Conservation (phyloP, 768 basidiomycete species). For the Leccinum subgranulosum region DNA sequence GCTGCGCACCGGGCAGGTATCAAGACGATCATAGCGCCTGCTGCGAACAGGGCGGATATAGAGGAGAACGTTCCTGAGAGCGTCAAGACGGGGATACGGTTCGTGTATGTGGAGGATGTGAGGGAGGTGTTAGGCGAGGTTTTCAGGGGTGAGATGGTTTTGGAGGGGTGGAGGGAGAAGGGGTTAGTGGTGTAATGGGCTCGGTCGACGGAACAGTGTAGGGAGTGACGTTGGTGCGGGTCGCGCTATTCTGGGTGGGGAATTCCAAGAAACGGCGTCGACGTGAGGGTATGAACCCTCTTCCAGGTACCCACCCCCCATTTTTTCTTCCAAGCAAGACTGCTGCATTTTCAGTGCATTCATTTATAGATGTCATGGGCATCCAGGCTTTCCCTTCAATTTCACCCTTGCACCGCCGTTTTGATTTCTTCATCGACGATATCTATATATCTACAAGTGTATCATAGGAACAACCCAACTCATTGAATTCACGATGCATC, state of each 20-base stretch:
- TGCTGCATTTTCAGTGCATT: neutral
- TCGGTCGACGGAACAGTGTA: neutral
- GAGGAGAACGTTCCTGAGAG: slow-evolving; percentile 97
- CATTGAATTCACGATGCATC: neutral
- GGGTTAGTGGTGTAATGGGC: slow-evolving; percentile 34
- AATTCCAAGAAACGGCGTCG: neutral
- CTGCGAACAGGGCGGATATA: slow-evolving; percentile 88
- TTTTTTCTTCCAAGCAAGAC: neutral
- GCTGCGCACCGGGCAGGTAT: slow-evolving; percentile 97
- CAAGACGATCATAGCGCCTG: slow-evolving; percentile 84
- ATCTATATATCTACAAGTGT: neutral
- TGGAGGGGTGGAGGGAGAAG: slow-evolving; percentile 66
- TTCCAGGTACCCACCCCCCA: neutral
- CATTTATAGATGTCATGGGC: neutral
- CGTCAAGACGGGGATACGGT: slow-evolving; percentile 91
- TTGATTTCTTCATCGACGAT: neutral
- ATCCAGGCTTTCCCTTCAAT: neutral
- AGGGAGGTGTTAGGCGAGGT: slow-evolving; percentile 86
- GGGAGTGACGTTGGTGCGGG: neutral
- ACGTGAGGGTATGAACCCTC: neutral
- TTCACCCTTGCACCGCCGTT: neutral
- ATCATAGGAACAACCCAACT: neutral
- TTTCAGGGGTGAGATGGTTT: slow-evolving; percentile 60
- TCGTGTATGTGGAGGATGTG: slow-evolving; percentile 95
- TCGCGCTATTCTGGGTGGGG: neutral